A percentile compares a stretch with the other conserved stretches of the same genome.
These are phyloP conservation scores for Martensiomyces pterosporus DNA, from an alignment of 192 early-diverging fungal genomes.

Conservation along the genomic window DNA sequence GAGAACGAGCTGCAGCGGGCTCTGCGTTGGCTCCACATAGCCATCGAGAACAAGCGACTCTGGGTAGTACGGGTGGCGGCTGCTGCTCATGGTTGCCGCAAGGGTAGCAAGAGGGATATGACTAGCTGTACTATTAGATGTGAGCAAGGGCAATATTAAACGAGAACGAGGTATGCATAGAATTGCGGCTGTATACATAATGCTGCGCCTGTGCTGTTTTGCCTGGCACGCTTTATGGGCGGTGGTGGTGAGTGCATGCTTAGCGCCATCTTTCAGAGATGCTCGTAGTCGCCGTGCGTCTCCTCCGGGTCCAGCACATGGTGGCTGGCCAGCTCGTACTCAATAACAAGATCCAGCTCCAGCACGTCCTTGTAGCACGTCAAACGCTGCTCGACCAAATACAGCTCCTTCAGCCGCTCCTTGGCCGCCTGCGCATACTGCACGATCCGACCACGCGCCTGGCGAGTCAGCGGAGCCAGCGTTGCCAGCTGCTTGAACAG, in stretches of 20 bases:
- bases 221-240: no score
- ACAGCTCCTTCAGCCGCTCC: slow-evolving; percentile 52
- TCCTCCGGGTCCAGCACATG: no score
- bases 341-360: slow-evolving; percentile 56
- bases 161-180: background rate
- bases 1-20: slow-evolving; percentile 12
- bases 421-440: slow-evolving; percentile 45
- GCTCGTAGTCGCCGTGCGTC: background rate
- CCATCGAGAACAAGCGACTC: slow-evolving; percentile 21
- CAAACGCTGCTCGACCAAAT: slow-evolving; percentile 58
- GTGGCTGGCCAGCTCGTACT: slow-evolving; percentile 35
- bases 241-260: no score
- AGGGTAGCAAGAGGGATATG: no score
- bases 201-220: no score
- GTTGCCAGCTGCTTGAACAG: slow-evolving; percentile 63
- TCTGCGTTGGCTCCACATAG: slow-evolving; percentile 24
- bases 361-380: slow-evolving; percentile 71
- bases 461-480: slow-evolving; percentile 68
- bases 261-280: no score
- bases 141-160: no score
- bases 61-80: slow-evolving; percentile 38
- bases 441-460: slow-evolving; percentile 56
- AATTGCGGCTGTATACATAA: no score
- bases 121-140: no score
- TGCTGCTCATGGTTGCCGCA: background rate